Percentiles rank a stretch among this genome's conserved stretches.
phyloP scores from a whole-genome alignment of 345 rosid genomes.

The Carallia pectinifolia region DNA sequence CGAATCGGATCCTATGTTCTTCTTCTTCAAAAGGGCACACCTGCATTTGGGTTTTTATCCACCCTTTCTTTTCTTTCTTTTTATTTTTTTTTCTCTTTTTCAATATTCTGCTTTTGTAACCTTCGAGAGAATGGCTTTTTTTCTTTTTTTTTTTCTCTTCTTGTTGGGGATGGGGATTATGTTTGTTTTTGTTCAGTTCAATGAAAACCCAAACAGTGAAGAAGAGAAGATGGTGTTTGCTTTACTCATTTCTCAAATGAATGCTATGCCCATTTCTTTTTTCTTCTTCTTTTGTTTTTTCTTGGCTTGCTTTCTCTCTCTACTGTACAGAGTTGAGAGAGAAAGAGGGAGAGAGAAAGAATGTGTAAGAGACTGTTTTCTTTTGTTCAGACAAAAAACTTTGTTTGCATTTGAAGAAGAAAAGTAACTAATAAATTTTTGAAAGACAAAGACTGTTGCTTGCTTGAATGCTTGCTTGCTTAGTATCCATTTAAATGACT shows the following conservation, averaged over 20 bases:
- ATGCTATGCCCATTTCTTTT: neutral
- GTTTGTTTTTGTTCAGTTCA: conserved; percentile 14
- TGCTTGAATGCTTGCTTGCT: no score
- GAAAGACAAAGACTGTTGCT: conserved; percentile 5
- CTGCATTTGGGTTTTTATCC: conserved; percentile 26
- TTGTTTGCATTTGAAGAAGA: conserved; percentile 12
- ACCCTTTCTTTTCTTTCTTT: neutral
- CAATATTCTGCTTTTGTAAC: neutral
- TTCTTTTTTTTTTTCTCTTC: neutral
- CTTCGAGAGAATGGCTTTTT: neutral
- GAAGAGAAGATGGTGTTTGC: conserved; percentile 36
- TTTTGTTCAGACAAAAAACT: conserved; percentile 36
- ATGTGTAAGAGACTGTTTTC: neutral
- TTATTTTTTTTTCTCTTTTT: neutral
- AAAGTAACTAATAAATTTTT: neutral
- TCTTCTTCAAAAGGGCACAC: conserved; percentile 31
- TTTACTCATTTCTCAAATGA: conserved; percentile 55
- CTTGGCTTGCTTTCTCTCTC: conserved; percentile 24
- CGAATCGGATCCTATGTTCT: conserved; percentile 33
- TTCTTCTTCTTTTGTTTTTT: neutral
- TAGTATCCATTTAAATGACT: neutral
- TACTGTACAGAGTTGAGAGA: conserved; percentile 38
- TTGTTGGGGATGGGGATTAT: neutral
- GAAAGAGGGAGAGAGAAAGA: conserved; percentile 21
- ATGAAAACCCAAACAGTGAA: conserved; percentile 45